Evolutionary conservation across 208 protist genomes (phyloP).

Genomic region (Leishmania lainsoni): DNA sequence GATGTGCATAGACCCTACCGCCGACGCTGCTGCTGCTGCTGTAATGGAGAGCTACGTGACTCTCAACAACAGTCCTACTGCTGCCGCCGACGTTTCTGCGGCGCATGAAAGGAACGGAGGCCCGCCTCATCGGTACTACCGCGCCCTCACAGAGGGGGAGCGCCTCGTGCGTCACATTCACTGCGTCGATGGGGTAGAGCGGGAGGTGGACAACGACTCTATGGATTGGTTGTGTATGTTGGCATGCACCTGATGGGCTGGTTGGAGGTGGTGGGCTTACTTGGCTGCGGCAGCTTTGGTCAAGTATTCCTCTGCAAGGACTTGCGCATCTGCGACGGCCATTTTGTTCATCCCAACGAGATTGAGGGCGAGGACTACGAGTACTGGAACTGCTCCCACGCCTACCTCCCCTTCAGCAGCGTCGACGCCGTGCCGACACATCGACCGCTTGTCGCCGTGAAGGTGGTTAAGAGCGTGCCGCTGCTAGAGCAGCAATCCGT

Average conservation of each 20-base stretch:
- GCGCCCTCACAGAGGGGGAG: slow-evolving; percentile 48
- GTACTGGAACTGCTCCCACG: slow-evolving; percentile 86
- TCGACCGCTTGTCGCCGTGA: slow-evolving; percentile 76
- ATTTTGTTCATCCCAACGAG: slow-evolving; percentile 70
- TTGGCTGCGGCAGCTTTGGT: slow-evolving; percentile 82
- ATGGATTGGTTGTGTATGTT: slow-evolving; percentile 79
- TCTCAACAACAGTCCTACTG: background rate
- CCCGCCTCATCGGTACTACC: slow-evolving; percentile 26
- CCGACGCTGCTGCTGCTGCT: background rate
- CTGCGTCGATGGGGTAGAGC: slow-evolving; percentile 62
- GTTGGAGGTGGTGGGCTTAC: slow-evolving; percentile 79
- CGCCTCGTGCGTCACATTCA: slow-evolving; percentile 65
- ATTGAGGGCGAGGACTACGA: slow-evolving; percentile 80
- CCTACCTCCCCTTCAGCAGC: slow-evolving; percentile 77
- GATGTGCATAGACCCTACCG: background rate
- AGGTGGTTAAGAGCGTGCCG: slow-evolving; percentile 81
- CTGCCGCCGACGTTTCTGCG: background rate
- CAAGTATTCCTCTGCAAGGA: slow-evolving; percentile 90
- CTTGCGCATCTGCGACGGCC: slow-evolving; percentile 63
- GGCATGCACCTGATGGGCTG: slow-evolving; percentile 85
- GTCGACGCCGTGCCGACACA: slow-evolving; percentile 58
- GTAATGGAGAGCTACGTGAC: background rate
- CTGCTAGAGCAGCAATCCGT: slow-evolving; percentile 80
- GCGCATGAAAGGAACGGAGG: slow-evolving; percentile 3
- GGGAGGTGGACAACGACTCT: slow-evolving; percentile 78